A percentile compares a stretch with the other conserved stretches of the same genome.
These are phyloP conservation scores for Iris pallida DNA, from an alignment of 116 monocot genomes.

Conservation along the genomic window DNA sequence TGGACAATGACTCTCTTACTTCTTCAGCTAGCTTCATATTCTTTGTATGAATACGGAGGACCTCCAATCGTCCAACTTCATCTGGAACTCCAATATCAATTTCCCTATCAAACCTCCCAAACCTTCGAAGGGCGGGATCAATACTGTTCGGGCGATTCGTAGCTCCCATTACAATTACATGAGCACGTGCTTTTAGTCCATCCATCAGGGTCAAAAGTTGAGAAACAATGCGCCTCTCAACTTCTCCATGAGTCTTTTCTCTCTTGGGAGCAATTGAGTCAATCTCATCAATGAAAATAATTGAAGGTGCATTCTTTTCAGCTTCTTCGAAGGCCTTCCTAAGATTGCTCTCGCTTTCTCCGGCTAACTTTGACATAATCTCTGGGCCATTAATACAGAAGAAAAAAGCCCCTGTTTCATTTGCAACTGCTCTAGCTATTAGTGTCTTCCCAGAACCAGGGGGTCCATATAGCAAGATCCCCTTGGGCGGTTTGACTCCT, in stretches of 20 bases:
- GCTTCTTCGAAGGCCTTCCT: slow-evolving; percentile 63
- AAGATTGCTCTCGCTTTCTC: slow-evolving; percentile 57
- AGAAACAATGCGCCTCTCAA: slow-evolving; percentile 48
- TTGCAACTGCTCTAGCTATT: slow-evolving; percentile 64
- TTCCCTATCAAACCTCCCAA: slow-evolving; percentile 61
- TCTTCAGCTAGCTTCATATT: slow-evolving; percentile 64
- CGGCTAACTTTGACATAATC: slow-evolving; percentile 49
- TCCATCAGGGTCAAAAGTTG: slow-evolving; percentile 58
- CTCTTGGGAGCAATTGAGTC: slow-evolving; percentile 55
- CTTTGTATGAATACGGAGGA: slow-evolving; percentile 50
- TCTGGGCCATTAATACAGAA: slow-evolving; percentile 49
- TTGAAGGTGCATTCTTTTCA: slow-evolving; percentile 55
- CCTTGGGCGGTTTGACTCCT: slow-evolving; percentile 68
- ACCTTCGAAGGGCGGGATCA: slow-evolving; percentile 59
- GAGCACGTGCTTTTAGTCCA: slow-evolving; percentile 45
- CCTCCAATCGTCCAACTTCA: slow-evolving; percentile 47
- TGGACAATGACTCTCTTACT: slow-evolving; percentile 9
- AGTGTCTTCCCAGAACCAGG: slow-evolving; percentile 63
- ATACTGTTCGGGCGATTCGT: slow-evolving; percentile 60
- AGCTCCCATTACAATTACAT: slow-evolving; percentile 59
- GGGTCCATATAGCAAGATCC: slow-evolving; percentile 62
- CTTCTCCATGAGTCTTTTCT: slow-evolving; percentile 52
- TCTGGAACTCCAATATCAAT: slow-evolving; percentile 66
- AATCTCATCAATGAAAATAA: slow-evolving; percentile 59
- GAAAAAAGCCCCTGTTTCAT: slow-evolving; percentile 51